These are phyloP conservation scores for Capsella rubella DNA, from an alignment of 441 rosid species.

Conservation along the genomic window DNA sequence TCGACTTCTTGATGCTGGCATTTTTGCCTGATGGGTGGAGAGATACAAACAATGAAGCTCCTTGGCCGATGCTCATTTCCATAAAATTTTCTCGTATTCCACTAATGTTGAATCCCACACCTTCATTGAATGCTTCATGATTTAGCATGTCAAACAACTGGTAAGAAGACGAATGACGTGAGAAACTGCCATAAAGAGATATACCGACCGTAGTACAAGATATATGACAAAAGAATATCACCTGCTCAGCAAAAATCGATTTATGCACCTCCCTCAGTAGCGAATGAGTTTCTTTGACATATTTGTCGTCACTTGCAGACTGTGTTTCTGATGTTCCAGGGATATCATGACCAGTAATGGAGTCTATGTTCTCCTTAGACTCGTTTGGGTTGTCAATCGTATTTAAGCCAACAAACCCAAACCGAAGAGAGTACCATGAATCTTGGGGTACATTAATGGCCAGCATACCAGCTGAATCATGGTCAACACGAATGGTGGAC, in stretches of 20 bases:
- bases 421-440: slow-evolving; percentile 69
- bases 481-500: slow-evolving; percentile 80
- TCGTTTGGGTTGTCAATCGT: slow-evolving; percentile 45
- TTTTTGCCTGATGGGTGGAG: slow-evolving; percentile 62
- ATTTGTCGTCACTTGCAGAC: slow-evolving; percentile 63
- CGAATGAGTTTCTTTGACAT: slow-evolving; percentile 69
- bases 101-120: slow-evolving; percentile 75
- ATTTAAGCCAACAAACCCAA: slow-evolving; percentile 77
- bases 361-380: slow-evolving; percentile 46
- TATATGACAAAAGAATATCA: slow-evolving; percentile 36
- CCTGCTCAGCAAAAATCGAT: slow-evolving; percentile 92
- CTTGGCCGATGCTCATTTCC: slow-evolving; percentile 75
- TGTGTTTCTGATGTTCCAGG: slow-evolving; percentile 52
- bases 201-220: slow-evolving; percentile 24
- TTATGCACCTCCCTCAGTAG: slow-evolving; percentile 78
- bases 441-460: slow-evolving; percentile 82
- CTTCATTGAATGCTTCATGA: slow-evolving; percentile 81
- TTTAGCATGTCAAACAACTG: slow-evolving; percentile 88
- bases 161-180: slow-evolving; percentile 42
- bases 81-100: slow-evolving; percentile 86
- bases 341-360: slow-evolving; percentile 38
- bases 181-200: slow-evolving; percentile 29
- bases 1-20: slow-evolving; percentile 49
- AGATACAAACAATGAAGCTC: slow-evolving; percentile 74
- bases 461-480: slow-evolving; percentile 91